These are phyloP conservation scores for Penstemon eatonii DNA, from an alignment of 257 asterid species.

Conservation along the genomic window DNA sequence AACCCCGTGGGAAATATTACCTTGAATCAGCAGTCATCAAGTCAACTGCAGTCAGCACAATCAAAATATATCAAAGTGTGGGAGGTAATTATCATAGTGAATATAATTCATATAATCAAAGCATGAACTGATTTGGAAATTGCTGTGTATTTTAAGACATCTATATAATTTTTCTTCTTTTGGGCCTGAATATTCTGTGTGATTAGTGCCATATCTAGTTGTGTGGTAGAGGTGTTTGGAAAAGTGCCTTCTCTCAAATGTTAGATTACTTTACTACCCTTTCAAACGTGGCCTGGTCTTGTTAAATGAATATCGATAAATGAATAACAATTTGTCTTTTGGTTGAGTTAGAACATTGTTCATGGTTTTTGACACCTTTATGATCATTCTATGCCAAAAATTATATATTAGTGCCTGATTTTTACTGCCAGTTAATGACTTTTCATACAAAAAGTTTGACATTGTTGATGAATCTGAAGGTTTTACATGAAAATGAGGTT, in stretches of 20 bases:
- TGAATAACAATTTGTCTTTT: too few relatives aligned
- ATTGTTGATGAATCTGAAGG: neutral
- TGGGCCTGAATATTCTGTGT: neutral
- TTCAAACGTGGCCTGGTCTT: neutral
- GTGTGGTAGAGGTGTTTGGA: neutral
- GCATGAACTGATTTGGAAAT: neutral
- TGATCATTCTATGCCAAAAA: neutral
- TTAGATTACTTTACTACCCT: neutral
- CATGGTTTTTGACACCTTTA: too few relatives aligned
- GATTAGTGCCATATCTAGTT: neutral
- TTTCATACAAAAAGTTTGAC: neutral
- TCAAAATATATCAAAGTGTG: conserved; percentile 80
- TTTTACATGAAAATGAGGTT: neutral
- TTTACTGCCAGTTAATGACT: neutral
- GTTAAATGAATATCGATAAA: too few relatives aligned
- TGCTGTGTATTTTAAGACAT: neutral
- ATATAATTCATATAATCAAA: conserved; percentile 5
- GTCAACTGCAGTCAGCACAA: conserved; percentile 62
- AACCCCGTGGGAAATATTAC: conserved; percentile 55
- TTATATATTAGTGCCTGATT: neutral
- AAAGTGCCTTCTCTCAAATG: neutral
- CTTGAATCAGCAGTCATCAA: conserved; percentile 67
- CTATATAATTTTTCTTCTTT: neutral
- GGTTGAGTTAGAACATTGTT: too few relatives aligned
- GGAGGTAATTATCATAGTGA: conserved; percentile 64